Conservation (phyloP, 2,329 filamentous ascomycete genomes). For the Ilyonectria mors-panacis region DNA sequence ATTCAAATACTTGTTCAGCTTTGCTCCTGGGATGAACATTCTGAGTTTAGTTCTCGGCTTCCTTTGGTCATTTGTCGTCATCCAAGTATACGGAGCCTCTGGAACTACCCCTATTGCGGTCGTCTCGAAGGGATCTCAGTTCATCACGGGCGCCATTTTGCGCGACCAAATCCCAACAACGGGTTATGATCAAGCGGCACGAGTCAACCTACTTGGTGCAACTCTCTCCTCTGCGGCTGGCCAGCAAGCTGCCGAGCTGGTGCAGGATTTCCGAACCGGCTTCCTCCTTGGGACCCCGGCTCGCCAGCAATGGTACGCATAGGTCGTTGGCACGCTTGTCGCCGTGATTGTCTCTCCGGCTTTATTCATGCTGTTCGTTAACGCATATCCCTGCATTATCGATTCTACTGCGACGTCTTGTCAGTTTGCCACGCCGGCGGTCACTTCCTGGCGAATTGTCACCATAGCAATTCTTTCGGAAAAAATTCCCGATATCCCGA, state of each 20-base stretch:
- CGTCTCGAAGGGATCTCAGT: neutral
- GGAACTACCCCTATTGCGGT: neutral
- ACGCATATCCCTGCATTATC: neutral
- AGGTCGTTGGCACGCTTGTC: neutral
- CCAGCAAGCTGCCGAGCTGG: neutral
- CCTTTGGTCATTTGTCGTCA: conserved; percentile 8
- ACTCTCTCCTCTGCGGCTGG: neutral
- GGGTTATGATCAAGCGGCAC: neutral
- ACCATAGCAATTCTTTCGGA: neutral
- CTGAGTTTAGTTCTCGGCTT: neutral
- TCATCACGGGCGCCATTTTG: neutral
- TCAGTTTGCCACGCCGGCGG: neutral
- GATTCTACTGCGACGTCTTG: neutral
- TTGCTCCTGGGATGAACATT: neutral
- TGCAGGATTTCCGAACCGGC: neutral
- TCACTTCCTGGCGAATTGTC: neutral
- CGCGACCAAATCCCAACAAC: neutral
- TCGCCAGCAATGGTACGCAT: neutral
- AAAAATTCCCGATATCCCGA: neutral
- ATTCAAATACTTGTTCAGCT: neutral
- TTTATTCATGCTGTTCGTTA: neutral
- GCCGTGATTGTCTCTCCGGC: neutral
- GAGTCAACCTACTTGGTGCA: neutral
- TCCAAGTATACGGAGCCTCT: neutral
- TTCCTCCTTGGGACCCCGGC: neutral